Evolutionary conservation across 345 rosid species (phyloP), one percentile per base, ranked within the genome.

Genomic region (Arabis alpina): DNA sequence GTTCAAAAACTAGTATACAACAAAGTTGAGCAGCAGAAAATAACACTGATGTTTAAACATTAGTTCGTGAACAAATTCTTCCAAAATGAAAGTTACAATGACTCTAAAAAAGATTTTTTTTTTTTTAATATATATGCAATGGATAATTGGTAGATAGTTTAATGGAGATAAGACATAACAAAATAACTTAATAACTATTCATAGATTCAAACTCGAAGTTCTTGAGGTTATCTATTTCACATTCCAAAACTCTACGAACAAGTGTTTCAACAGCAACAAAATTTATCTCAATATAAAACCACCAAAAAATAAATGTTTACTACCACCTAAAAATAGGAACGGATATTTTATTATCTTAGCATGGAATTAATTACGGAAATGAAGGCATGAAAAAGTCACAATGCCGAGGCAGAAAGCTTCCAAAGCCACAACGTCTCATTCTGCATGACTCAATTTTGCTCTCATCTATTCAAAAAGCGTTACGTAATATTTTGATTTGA

Each of bases 361-460:
- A 68, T 63, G 40, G 39, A 68, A 61, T 9, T 12, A 60, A 61
- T 19, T 19, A 19, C 23, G 27, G 68, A 49, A 54, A 61, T 12
- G 48, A 75, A 71, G 68, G 36, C 64, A 59, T 16, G 10, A 37
- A 4, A 71, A 76, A 71, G 80, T 64, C 8, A 23, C 36, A 44
- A 42, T 71, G 77, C 77, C 80, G 47, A 25, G 77, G 16, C 66
- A 54, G 58, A 77, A 71, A 72, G 80, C 6, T 48, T 48, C 30
- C 65, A 66, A 59, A 59, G 69, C 76, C 73, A 71, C 76, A 57
- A 76, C 51, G 64, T 61, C 58, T 36, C 45, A 44, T 68, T 67
- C 57, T 75, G 52, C 74, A 68, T 68, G 68, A 47, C 57, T 66
- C 68, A 30, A 37, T 61, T 19, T 60, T 45, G 73, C 64, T 45